Conservation (phyloP, 306 rosid species). For the Senna tora region DNA sequence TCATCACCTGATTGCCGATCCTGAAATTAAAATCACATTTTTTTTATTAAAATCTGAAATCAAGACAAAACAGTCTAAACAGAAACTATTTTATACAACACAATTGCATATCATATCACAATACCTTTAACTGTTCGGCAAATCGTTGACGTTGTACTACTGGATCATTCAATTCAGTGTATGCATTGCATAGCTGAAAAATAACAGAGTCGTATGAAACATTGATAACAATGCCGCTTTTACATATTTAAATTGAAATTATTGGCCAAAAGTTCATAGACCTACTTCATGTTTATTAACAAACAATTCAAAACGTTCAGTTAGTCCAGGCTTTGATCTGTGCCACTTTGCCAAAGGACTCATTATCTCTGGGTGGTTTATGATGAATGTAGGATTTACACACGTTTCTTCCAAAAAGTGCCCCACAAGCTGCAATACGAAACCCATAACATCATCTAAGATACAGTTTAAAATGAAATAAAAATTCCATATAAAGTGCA, state of each 20-base stretch:
- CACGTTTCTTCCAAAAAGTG: slow-evolving; percentile 90
- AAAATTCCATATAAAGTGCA: neutral
- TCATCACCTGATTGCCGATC: slow-evolving; percentile 97
- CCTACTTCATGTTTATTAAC: slow-evolving; percentile 86
- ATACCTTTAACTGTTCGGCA: slow-evolving; percentile 93
- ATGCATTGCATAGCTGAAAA: slow-evolving; percentile 82
- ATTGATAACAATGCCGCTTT: slow-evolving; percentile 2
- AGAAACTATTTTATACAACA: neutral
- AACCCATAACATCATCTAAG: slow-evolving; percentile 15
- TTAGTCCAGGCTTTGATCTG: slow-evolving; percentile 76
- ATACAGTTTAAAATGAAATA: slow-evolving; percentile 5
- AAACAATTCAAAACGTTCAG: slow-evolving; percentile 92
- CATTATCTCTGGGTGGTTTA: slow-evolving; percentile 91
- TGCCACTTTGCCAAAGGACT: slow-evolving; percentile 99
- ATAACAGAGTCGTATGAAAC: slow-evolving; percentile 24
- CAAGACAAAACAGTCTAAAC: slow-evolving; percentile 1
- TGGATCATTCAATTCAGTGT: slow-evolving; percentile 95
- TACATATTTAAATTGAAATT: neutral
- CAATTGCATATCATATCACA: neutral
- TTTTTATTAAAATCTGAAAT: neutral
- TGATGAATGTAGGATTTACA: slow-evolving; percentile 82
- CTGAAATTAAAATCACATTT: slow-evolving; percentile 46
- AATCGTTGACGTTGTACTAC: slow-evolving; percentile 89
- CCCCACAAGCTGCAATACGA: slow-evolving; percentile 84
- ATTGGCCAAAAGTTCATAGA: neutral